Conservation (phyloP, 2,329 filamentous ascomycete species). For the Diaporthe australafricana region DNA sequence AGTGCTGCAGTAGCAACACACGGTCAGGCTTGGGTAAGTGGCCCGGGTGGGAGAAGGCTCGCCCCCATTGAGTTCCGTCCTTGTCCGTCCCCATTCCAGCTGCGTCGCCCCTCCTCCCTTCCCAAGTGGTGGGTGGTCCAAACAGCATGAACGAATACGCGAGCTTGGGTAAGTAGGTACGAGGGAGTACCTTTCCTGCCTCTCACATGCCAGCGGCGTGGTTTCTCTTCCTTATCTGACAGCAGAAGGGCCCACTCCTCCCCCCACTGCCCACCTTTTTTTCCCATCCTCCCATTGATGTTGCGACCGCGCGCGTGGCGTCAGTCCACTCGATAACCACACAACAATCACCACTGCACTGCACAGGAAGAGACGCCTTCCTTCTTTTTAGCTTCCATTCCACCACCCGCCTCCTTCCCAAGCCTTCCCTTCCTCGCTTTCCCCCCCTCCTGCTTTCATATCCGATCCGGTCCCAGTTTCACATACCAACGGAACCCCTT, state of each 20-base stretch:
- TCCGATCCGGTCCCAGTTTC: background rate
- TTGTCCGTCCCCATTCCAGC: conserved; percentile 11
- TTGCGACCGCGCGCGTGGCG: conserved; percentile 23
- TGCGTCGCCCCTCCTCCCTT: background rate
- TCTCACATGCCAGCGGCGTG: conserved; percentile 17
- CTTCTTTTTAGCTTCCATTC: conserved; percentile 29
- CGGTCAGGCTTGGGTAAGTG: background rate
- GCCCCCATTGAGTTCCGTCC: background rate
- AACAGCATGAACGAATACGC: background rate
- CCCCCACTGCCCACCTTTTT: conserved; percentile 29
- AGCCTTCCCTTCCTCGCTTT: background rate
- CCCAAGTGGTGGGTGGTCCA: background rate
- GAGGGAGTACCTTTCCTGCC: background rate
- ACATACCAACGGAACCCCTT: conserved; percentile 22
- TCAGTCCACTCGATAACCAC: conserved; percentile 30
- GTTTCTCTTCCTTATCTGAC: conserved; percentile 21
- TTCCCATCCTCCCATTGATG: background rate
- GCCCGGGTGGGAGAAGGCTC: background rate
- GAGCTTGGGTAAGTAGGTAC: conserved; percentile 1
- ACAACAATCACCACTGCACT: background rate
- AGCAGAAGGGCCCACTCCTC: background rate
- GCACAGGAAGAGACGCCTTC: background rate
- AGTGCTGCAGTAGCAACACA: background rate
- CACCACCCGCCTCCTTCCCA: conserved; percentile 22
- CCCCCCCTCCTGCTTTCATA: background rate